Base-by-base conservation (phyloP, 768 basidiomycete genomes). In the Boletus rufocinnamomeus region DNA sequence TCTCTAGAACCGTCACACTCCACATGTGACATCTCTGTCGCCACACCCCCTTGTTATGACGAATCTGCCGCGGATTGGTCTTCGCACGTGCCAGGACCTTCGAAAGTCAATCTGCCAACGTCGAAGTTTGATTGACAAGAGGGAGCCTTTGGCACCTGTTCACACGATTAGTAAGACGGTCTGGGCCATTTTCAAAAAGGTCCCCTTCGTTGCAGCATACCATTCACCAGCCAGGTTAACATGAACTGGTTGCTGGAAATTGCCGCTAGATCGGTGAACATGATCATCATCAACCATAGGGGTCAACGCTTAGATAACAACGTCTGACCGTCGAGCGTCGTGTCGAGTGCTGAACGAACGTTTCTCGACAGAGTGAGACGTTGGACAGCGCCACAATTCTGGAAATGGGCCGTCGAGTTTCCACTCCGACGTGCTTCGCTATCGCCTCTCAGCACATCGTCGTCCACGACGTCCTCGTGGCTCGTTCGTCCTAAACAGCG, bases 361-460 rank as follows among this genome's bases (percentile, higher is more conserved):
- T 61, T 62, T 34, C 45, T 11, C 11, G 17, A 11, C 9, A 2
- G 27, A 27, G 35, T 59, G 30, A 40, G 48, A 44, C 19, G n/a
- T 48, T 14, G 8, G 52, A 40, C 64, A 48, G 64, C 19, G 66
- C 66, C 65, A 65, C 64, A 54, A 2, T 44, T 41, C 54, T 40
- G n/a, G 56, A 61, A 65, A 65, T 52, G 56, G 64, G 49, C 48
- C 37, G 56, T 23, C 32, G 28, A 82, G 59, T 56, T 56, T 58
- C 54, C 38, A 59, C 66, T 50, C 56, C 60, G 54, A 55, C 63
- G 25, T 25, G 25, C 41, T 13, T 3, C 37, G 10, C 25, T 4
- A 16, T 37, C 35, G 6, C 50, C 35, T 10, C 13, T 6, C 27
- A 19, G 25, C 38, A 9, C 14, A 5, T 9, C 23, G 14, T 19